These are phyloP conservation scores for Kokia cookei DNA, from an alignment of 441 rosid genomes.

Conservation along the genomic window DNA sequence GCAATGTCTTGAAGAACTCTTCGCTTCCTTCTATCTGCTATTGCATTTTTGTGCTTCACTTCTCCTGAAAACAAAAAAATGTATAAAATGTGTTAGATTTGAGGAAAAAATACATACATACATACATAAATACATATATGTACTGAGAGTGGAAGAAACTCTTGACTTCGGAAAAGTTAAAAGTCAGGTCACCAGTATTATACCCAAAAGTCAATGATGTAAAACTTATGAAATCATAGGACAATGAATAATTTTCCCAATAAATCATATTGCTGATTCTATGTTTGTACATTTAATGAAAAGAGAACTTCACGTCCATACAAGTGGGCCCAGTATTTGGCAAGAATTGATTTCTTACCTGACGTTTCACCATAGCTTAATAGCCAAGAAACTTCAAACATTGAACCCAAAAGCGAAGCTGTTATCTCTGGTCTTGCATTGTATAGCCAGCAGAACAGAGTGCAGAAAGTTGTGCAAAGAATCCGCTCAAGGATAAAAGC, in stretches of 20 bases:
- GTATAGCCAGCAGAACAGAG: constrained; percentile 68
- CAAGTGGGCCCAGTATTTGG: constrained; percentile 92
- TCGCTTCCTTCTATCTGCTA: constrained; percentile 33
- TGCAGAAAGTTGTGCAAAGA: constrained; percentile 69
- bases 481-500: constrained; percentile 70
- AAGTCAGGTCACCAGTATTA: background rate
- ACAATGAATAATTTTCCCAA: background rate
- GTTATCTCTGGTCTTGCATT: constrained; percentile 49
- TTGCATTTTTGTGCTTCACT: constrained; percentile 34
- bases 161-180: no score
- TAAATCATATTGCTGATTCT: background rate
- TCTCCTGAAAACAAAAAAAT: constrained; percentile 23
- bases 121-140: no score
- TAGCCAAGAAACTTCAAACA: constrained; percentile 32
- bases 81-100: background rate
- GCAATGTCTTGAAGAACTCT: constrained; percentile 52
- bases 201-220: background rate
- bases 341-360: constrained; percentile 85
- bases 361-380: constrained; percentile 69
- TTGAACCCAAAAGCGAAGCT: constrained; percentile 49
- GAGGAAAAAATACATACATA: background rate
- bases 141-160: no score
- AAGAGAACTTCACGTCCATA: no score
- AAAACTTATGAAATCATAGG: background rate
- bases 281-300: no score